Conservation (phyloP, 2,329 filamentous ascomycete species). For the Macroventuria anomochaeta region DNA sequence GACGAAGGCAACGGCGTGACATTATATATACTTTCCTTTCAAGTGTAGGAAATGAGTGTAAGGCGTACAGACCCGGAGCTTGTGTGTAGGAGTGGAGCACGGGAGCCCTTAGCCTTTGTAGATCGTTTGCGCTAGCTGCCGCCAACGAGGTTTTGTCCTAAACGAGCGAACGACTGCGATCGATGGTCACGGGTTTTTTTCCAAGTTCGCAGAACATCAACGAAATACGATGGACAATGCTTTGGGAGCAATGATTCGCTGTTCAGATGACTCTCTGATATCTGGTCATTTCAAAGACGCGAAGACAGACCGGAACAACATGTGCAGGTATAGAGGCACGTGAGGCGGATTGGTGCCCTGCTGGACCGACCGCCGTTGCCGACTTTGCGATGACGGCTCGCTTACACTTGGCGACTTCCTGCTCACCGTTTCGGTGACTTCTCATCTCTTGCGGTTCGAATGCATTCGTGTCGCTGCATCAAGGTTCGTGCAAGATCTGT, state of each 20-base stretch:
- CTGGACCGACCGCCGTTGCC: background rate
- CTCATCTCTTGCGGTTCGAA: background rate
- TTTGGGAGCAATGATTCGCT: no score
- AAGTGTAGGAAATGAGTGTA: background rate
- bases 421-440: background rate
- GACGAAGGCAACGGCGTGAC: background rate
- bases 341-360: background rate
- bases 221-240: background rate
- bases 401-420: background rate
- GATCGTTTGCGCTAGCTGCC: conserved; percentile 2
- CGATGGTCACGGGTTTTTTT: background rate
- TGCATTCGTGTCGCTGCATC: background rate
- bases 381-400: background rate
- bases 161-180: conserved; percentile 5
- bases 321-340: background rate
- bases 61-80: background rate
- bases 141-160: background rate
- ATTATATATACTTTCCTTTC: background rate
- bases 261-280: background rate
- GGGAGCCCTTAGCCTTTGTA: background rate
- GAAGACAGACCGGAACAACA: background rate
- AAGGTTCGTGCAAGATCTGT: background rate
- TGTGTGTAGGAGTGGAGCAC: no score
- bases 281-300: background rate
- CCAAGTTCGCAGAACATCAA: background rate